Base-by-base conservation (phyloP, 2,329 filamentous ascomycete species). In the Epicoccum nigrum region DNA sequence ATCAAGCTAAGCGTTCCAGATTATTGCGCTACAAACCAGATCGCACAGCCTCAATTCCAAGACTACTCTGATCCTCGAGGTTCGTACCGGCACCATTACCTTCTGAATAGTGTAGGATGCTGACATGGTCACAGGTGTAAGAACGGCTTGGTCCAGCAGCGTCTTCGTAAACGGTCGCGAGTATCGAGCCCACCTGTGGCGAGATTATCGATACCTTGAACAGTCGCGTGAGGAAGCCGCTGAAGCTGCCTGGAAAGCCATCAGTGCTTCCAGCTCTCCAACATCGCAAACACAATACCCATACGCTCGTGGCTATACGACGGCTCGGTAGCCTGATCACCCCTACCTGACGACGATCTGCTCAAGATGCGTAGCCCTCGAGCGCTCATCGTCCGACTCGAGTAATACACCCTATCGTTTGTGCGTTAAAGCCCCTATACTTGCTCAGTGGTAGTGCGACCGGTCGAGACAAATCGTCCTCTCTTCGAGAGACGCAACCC, bases 41-140 rank as follows among this genome's bases (percentile, higher is more conserved):
- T 72, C 45, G 69, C 69, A 31, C 67, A 69, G 49, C 68, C 68
- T 34, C 69, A 70, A 38, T 72, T 67, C 56, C 69, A 70, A 53
- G 69, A 72, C 51, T 72, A 70, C 56, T 70, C 67, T 25, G 69
- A 72, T 45, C 69, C 69, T 45, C 60, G 69, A 69, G 69, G 69
- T 71, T 58, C 34, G 64, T 48, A 55, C 19, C 15, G n/a, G 23
- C 8, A 20, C 17, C 21, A 15, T 9, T 9, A 13, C 15, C 27
- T 12, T 17, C 35, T 15, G 15, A 9, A 12, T 7, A 20, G 19
- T 15, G 13, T 16, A 31, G 34, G 20, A 46, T 4, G 33, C 66
- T 67, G 39, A 64, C 48, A 51, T 48, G 19, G 23, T 11, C 9
- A 2, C 42, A 72, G 69, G 69, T 23, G 69, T 70, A 41, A 60